Base-by-base conservation (phyloP, 2,329 filamentous ascomycete genomes). In the Phyllosticta ampelicida region DNA sequence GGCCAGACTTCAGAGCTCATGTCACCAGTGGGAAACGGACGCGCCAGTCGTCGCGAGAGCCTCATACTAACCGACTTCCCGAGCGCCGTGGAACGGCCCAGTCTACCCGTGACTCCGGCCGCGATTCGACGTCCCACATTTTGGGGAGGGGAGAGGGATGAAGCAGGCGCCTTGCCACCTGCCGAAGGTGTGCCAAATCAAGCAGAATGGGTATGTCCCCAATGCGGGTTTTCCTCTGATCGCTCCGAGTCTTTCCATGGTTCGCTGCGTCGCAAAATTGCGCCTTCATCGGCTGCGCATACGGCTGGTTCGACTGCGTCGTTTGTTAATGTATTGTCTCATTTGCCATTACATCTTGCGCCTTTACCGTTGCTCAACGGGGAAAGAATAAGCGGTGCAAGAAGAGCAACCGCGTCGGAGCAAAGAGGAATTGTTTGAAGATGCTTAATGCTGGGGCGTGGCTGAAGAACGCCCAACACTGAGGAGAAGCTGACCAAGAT, bases 191-290 rank as follows among this genome's bases (percentile, higher is more conserved):
- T 96, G 63, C 90, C 91, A 62, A 79, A 83, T 71, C 91, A 96
- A 80, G 81, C 83, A 70, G 89, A 96, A 73, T 96, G 92, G 92
- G 90, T 96, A 90, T 86, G 89, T 89, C 79, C 67, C 19, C 61
- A 65, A 60, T 72, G 67, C 61, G 66, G 66, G 26, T 71, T 72
- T 65, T 68, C 64, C 61, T 65, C 63, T 61, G 58, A 44, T n/a
- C 30, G 29, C 21, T 28, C 49, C 53, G 51, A 58, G 20, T 50
- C 26, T 36, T 58, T 58, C 53, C 56, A 44, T 26, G 51, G 28
- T 29, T 49, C 50, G 55, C 56, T 16, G 53, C 56, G 51, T 54
- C 44, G 20, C 44, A 36, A 30, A 21, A 49, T 44, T 48, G 36
- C 56, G 50, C 56, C 26, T 10, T 51, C 44, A 48, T 54, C 53